A percentile compares a stretch with the other conserved stretches of the same genome.
Conservation (phyloP, 2,329 filamentous ascomycete species). For the Pseudogymnoascus sp. region DNA sequence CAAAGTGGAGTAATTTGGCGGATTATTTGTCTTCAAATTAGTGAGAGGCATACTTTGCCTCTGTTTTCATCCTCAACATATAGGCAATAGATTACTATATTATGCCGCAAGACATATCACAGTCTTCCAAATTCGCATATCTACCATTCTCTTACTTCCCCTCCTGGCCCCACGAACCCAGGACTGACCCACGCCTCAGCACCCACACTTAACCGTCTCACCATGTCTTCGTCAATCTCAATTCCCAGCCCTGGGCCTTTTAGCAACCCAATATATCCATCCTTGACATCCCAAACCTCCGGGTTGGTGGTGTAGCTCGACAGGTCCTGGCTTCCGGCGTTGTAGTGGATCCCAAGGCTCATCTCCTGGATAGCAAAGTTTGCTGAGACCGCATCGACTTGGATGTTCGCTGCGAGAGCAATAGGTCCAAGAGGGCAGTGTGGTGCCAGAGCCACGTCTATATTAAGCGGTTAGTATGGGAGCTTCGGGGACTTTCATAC, state of each 20-base stretch:
- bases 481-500: background rate
- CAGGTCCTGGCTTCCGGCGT: slow-evolving; percentile 57
- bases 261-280: slow-evolving; percentile 56
- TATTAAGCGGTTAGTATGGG: background rate
- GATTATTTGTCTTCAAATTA: background rate
- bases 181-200: slow-evolving; percentile 59
- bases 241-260: slow-evolving; percentile 59
- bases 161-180: slow-evolving; percentile 61
- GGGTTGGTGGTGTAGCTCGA: slow-evolving; percentile 60
- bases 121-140: background rate
- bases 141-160: slow-evolving; percentile 63
- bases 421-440: slow-evolving; percentile 70
- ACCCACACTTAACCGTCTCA: slow-evolving; percentile 50
- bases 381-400: slow-evolving; percentile 52
- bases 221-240: slow-evolving; percentile 62
- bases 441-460: slow-evolving; percentile 56
- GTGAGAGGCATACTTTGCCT: background rate
- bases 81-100: background rate
- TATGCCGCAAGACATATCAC: background rate
- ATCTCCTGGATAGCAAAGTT: slow-evolving; percentile 74
- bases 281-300: slow-evolving; percentile 57
- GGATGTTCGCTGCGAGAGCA: slow-evolving; percentile 63
- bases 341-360: slow-evolving; percentile 75
- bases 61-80: background rate
- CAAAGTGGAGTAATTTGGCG: background rate